Conservation (phyloP, 768 basidiomycete species). For the Harrya chromipes region DNA sequence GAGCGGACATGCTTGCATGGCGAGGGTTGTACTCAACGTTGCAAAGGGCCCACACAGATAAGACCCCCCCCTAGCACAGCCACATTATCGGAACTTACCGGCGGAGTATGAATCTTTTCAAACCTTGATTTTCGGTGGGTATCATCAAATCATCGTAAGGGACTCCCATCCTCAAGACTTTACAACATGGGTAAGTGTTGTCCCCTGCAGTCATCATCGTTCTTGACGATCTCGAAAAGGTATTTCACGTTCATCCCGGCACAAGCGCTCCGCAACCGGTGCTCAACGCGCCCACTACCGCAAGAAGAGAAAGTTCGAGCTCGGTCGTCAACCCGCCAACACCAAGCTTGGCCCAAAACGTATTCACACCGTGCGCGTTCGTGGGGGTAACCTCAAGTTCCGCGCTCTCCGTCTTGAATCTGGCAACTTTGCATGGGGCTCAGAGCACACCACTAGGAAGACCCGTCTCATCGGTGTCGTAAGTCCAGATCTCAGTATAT, state of each 20-base stretch:
- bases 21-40: conserved; percentile 11
- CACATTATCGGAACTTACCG: conserved; percentile 24
- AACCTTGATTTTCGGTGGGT: conserved; percentile 39
- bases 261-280: conserved; percentile 94
- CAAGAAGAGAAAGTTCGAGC: conserved; percentile 99
- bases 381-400: conserved; percentile 94
- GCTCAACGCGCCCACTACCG: conserved; percentile 93
- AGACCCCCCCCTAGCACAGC: conserved; percentile 3
- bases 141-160: conserved; percentile 52
- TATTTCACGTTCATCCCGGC: conserved; percentile 96
- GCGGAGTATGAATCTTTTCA: conserved; percentile 27
- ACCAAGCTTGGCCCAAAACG: conserved; percentile 97
- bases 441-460: conserved; percentile 92
- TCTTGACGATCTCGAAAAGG: conserved; percentile 45
- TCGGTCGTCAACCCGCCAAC: conserved; percentile 96
- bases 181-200: conserved; percentile 71
- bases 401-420: conserved; percentile 94
- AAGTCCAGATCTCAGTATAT: conserved; percentile 35
- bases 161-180: conserved; percentile 64
- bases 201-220: conserved; percentile 6
- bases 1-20: conserved; percentile 18
- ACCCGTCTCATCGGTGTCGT: conserved; percentile 96
- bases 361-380: conserved; percentile 90
- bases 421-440: conserved; percentile 99
- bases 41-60: conserved; percentile 1